These are phyloP conservation scores for Xylaria sp. DNA, from an alignment of 2,329 filamentous ascomycete genomes.

Conservation along the genomic window DNA sequence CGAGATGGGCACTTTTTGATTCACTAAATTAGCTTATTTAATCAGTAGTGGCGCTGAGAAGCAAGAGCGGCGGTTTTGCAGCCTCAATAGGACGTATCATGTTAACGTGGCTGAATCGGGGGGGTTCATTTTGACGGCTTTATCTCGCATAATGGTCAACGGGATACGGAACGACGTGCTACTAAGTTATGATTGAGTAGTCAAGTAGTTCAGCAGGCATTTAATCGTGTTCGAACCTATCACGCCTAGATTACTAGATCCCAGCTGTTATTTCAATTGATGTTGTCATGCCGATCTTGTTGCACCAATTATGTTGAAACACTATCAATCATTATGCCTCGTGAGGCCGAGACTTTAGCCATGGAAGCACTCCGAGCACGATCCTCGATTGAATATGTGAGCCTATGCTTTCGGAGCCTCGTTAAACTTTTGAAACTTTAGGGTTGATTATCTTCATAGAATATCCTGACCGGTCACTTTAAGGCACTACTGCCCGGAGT, in stretches of 20 bases:
- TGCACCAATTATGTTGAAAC: neutral
- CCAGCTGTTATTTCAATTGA: neutral
- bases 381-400: slow-evolving; percentile 9
- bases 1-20: neutral
- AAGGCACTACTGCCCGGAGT: neutral
- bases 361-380: neutral
- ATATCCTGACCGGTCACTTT: slow-evolving; percentile 6
- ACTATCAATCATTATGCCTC: slow-evolving; percentile 20
- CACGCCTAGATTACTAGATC: neutral
- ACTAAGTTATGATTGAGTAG: neutral
- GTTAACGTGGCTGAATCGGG: neutral
- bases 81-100: neutral
- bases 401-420: slow-evolving; percentile 13
- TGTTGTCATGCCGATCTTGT: neutral
- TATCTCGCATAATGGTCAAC: neutral
- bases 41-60: neutral
- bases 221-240: neutral
- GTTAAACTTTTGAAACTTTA: neutral
- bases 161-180: neutral
- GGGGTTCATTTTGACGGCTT: neutral
- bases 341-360: slow-evolving; percentile 20
- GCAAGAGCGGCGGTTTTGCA: neutral
- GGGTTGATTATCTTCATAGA: neutral
- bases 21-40: neutral
- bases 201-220: neutral